A percentile compares a stretch with the other conserved stretches of the same genome.
Evolutionary conservation across 2,329 filamentous ascomycete genomes (phyloP).

Genomic region (Colletotrichum sp.): DNA sequence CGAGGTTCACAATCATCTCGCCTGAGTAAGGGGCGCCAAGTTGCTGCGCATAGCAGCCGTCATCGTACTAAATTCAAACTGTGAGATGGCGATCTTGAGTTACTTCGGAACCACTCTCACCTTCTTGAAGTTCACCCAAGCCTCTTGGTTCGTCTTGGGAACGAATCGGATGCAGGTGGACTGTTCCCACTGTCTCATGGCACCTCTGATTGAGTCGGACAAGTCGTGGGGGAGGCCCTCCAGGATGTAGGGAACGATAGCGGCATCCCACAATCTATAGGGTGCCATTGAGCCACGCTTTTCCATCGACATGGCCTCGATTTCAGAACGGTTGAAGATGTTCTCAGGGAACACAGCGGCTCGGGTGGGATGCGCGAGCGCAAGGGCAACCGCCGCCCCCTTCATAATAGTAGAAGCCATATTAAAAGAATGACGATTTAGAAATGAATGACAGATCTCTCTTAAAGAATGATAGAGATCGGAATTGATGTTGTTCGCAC

Average conservation of each 20-base stretch:
- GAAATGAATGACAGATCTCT: background rate
- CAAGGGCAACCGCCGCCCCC: background rate
- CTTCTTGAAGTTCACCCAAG: background rate
- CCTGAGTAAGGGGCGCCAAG: background rate
- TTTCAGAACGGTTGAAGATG: background rate
- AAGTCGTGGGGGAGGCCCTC: background rate
- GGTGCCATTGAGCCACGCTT: background rate
- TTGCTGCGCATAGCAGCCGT: background rate
- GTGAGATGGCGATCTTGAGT: background rate
- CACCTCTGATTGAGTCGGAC: background rate
- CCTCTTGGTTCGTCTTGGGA: background rate
- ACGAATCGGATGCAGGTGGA: background rate
- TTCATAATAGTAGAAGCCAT: background rate
- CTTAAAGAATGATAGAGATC: background rate
- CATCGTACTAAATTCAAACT: background rate
- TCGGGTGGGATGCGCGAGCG: background rate
- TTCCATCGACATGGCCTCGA: background rate
- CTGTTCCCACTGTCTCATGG: constrained; percentile 1
- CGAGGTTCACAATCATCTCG: background rate
- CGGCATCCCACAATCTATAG: background rate
- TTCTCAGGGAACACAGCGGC: background rate
- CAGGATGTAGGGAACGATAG: background rate
- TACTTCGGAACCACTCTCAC: background rate
- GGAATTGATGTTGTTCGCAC: background rate
- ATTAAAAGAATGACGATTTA: background rate